Evolutionary conservation across 192 early-diverging fungal species (phyloP).

Genomic region (Backusella tarrabulga): DNA sequence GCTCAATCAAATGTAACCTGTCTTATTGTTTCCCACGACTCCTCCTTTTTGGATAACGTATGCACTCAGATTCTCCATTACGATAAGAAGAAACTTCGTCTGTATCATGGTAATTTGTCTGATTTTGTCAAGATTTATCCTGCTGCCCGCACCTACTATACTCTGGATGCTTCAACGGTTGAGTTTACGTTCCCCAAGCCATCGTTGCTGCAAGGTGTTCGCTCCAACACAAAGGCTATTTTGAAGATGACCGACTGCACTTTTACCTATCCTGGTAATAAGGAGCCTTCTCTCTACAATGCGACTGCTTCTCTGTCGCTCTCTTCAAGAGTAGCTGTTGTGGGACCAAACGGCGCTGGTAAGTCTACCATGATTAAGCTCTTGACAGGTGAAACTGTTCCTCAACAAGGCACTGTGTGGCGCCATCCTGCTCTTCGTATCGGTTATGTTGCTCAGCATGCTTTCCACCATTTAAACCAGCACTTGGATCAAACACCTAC

Average conservation of each 20-base stretch:
- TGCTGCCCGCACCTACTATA: slow-evolving; percentile 77
- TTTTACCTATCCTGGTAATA: slow-evolving; percentile 75
- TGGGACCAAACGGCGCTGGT: slow-evolving; percentile 84
- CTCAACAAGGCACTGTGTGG: slow-evolving; percentile 69
- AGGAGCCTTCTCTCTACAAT: slow-evolving; percentile 55
- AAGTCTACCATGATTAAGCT: slow-evolving; percentile 86
- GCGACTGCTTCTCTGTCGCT: slow-evolving; percentile 68
- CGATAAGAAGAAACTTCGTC: slow-evolving; percentile 72
- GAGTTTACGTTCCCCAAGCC: slow-evolving; percentile 79
- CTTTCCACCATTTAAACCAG: slow-evolving; percentile 84
- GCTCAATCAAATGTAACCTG: slow-evolving; percentile 63
- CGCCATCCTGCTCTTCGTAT: slow-evolving; percentile 86
- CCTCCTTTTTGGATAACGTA: slow-evolving; percentile 77
- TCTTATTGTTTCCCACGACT: slow-evolving; percentile 82
- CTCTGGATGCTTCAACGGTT: slow-evolving; percentile 63
- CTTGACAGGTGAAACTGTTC: slow-evolving; percentile 69
- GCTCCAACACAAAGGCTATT: slow-evolving; percentile 77
- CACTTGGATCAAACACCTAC: slow-evolving; percentile 83
- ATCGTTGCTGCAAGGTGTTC: slow-evolving; percentile 72
- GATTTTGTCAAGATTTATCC: slow-evolving; percentile 72
- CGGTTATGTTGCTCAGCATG: slow-evolving; percentile 85
- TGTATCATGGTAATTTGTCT: slow-evolving; percentile 78
- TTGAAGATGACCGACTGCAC: slow-evolving; percentile 71
- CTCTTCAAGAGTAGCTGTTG: slow-evolving; percentile 76
- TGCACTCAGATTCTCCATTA: slow-evolving; percentile 81